Evolutionary conservation across 768 basidiomycete genomes (phyloP), one percentile per base, ranked within the genome.

Genomic region (Rhizopogon vesiculosus): DNA sequence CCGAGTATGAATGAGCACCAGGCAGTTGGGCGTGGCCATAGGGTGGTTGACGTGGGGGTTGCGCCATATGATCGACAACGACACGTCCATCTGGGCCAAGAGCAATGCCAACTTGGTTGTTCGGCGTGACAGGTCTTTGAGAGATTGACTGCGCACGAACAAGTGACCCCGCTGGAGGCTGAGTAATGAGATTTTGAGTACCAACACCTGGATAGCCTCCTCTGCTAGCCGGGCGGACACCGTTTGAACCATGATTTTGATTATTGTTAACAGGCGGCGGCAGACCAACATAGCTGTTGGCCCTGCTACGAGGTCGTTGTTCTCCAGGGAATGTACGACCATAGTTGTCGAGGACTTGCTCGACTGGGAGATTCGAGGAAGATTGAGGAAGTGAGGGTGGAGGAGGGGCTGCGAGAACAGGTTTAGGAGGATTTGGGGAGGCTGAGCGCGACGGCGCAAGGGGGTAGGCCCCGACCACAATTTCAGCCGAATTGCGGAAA

Each of bases 301-400:
- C 75, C 44, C 82, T 73, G 64, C 81, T 84, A 25, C 82, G 73
- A 7, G 78, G 75, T 69, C 81, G 85, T 49, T 81, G 75, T 67
- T 97, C 95, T 3, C 93, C 94, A 7, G 94, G 95, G 66, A 98
- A 81, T 1, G 87, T 82, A 63, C 93, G 92, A 28, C 86, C 82
- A 64, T 98, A 98, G 59, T 84, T 79, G 0, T 76, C 75, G 15
- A 93, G 70, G 7, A 93, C 85, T n/a, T 84, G 82, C 54, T 89
- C 85, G 16, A 92, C 83, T 0, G 81, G 76, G n/a, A 84, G 78
- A 41, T 76, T 67, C 1, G 78, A 77, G 7, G 76, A 58, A 2
- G 78, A 71, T 31, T 75, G 72, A 3, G 71, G 54, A 2, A 56
- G 19, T 13, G 67, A 66, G 0, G 76, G 41, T 1, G 63, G 52